Base-by-base conservation (phyloP, 108 stramenopile genomes). In the Bacterosira constricta region DNA sequence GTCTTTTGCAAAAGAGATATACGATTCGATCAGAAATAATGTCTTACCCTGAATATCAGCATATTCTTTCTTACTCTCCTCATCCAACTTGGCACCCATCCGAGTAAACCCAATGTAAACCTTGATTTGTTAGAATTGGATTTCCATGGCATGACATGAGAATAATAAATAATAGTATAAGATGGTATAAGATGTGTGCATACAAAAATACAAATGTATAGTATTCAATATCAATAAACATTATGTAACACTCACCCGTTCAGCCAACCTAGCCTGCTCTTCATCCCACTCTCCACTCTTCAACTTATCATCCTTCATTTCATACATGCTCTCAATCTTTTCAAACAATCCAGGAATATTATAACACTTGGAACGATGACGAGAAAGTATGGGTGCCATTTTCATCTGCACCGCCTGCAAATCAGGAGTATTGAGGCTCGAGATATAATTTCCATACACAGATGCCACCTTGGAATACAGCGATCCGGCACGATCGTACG, bases 271-370 rank as follows among this genome's bases (percentile, higher is more conserved):
- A 7, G 59, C 66, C 60, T 89, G 83, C 53, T 92, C 88, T 0
- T 30, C 20, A 8, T 56, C 83, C 66, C 85, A 77, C 44, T 73
- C 77, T 8, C 75, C 74, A 15, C 37, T 73, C 6, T 57, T 39
- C 29, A 74, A 20, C 49, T 46, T 74, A 3, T 77, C 77, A 12
- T 77, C 71, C 17, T 68, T 77, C 6, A 77, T 66, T 11, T 82
- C 63, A 38, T 84, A 64, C 51, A 86, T 72, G 8, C 23, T 11
- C 13, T 84, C 56, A 32, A 92, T 81, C 66, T 83, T 84, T 9
- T 79, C 79, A 59, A 89, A 92, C 61, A 92, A 63, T 31, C 91
- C 91, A 2, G 86, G 88, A n/a, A 92, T 32, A n/a, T 73, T 71
- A 42, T 75, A 86, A 29, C 77, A 57, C 26, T 63, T 45, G 7